A percentile compares a stretch with the other conserved stretches of the same genome.
Evolutionary conservation across 2,329 filamentous ascomycete genomes (phyloP).

Genomic region (Penicillium sp.): DNA sequence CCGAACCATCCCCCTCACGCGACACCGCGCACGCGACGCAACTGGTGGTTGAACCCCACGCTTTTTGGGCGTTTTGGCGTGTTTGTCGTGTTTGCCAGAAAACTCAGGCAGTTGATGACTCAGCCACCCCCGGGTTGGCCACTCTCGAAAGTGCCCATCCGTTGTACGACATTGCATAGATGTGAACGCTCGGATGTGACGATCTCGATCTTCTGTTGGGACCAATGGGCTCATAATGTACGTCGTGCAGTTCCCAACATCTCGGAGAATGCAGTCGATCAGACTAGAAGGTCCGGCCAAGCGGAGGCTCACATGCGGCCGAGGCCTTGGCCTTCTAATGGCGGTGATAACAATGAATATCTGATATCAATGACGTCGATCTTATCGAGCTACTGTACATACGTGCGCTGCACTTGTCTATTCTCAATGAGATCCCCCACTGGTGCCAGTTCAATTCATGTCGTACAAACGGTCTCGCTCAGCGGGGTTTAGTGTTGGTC

Average conservation of each 20-base stretch:
- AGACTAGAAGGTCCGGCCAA: neutral
- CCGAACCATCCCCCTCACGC: neutral
- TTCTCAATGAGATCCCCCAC: neutral
- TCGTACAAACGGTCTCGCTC: constrained; percentile 26
- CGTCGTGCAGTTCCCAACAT: constrained; percentile 16
- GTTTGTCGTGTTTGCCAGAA: neutral
- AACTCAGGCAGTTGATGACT: neutral
- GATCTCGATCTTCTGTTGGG: constrained; percentile 11
- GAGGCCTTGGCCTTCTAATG: constrained; percentile 9
- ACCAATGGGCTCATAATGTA: constrained; percentile 4
- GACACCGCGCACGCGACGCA: neutral
- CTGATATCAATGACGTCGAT: neutral
- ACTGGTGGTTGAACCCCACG: neutral
- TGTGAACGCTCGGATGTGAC: neutral
- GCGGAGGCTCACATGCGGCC: constrained; percentile 23
- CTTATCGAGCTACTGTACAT: neutral
- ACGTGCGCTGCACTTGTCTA: neutral
- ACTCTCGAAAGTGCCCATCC: neutral
- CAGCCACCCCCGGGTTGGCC: neutral
- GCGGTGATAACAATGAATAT: neutral
- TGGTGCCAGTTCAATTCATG: neutral
- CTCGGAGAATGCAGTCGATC: constrained; percentile 2
- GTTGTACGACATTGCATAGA: neutral
- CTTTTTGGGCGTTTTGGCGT: neutral
- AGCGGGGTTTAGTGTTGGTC: constrained; percentile 56